These are phyloP conservation scores for Neoarthrinium moseri DNA, from an alignment of 2,329 filamentous ascomycete species.

Conservation along the genomic window DNA sequence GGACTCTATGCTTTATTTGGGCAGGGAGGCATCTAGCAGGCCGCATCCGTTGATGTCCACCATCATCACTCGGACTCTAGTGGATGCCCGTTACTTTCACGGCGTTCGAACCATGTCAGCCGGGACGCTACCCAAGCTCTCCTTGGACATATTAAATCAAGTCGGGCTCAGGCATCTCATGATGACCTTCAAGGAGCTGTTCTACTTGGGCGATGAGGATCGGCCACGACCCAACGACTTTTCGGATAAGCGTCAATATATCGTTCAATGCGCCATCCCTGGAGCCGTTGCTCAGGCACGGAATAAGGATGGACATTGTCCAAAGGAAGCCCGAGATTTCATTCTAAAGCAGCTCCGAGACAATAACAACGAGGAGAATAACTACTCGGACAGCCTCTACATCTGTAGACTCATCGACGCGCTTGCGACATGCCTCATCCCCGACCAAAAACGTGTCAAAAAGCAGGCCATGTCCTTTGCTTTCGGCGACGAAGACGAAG, in stretches of 20 bases:
- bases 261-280: constrained; percentile 80
- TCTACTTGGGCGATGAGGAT: constrained; percentile 74
- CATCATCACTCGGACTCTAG: constrained; percentile 82
- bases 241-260: constrained; percentile 78
- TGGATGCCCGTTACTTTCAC: constrained; percentile 91
- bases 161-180: constrained; percentile 82
- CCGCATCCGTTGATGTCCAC: constrained; percentile 83
- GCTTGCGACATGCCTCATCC: constrained; percentile 58
- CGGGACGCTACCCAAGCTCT: constrained; percentile 73
- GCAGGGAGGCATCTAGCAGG: constrained; percentile 43
- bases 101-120: constrained; percentile 88
- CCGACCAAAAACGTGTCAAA: constrained; percentile 38
- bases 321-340: constrained; percentile 75
- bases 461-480: constrained; percentile 42
- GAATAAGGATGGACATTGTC: constrained; percentile 73
- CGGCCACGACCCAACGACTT: constrained; percentile 92
- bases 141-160: constrained; percentile 65
- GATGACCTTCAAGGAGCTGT: constrained; percentile 83
- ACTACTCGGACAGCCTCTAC: constrained; percentile 87
- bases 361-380: constrained; percentile 92
- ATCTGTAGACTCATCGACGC: constrained; percentile 74
- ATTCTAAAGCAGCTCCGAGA: constrained; percentile 86
- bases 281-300: constrained; percentile 77
- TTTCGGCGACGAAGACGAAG: constrained; percentile 40
- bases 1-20: constrained; percentile 74